Conservation (phyloP, 768 basidiomycete genomes). For the Tylopilus sp. region DNA sequence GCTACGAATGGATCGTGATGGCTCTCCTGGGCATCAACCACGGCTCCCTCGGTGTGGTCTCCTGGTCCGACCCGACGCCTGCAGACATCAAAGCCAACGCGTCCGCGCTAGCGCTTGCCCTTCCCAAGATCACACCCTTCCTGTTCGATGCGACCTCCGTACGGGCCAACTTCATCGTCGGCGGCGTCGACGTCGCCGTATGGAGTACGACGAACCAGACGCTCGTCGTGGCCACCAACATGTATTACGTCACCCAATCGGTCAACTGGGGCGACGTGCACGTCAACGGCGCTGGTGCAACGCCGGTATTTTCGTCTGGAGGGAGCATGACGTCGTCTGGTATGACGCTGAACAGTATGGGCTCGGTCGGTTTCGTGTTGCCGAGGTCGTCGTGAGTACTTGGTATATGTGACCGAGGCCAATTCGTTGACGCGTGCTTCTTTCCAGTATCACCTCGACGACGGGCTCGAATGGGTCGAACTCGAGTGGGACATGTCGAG, state of each 20-base stretch:
- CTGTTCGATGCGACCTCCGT: conserved; percentile 41
- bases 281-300: conserved; percentile 4
- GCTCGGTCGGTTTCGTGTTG: conserved; percentile 20
- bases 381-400: conserved; percentile 13
- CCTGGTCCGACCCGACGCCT: conserved; percentile 53
- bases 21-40: conserved; percentile 69
- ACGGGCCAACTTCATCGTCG: conserved; percentile 39
- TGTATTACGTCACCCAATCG: conserved; percentile 37
- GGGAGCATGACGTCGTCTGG: conserved; percentile 11
- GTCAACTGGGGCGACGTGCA: conserved; percentile 33
- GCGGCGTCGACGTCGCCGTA: conserved; percentile 47
- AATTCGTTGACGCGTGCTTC: background rate
- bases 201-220: conserved; percentile 46
- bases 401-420: too few species aligned
- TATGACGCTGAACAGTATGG: conserved; percentile 13
- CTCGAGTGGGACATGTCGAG: background rate
- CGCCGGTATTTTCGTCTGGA: conserved; percentile 15
- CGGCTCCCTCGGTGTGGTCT: conserved; percentile 51
- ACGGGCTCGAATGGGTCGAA: background rate
- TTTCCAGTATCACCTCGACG: background rate
- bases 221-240: conserved; percentile 51
- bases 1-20: conserved; percentile 63
- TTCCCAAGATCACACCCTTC: conserved; percentile 46
- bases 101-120: conserved; percentile 44
- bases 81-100: conserved; percentile 52